Percentiles rank a stretch among this genome's conserved stretches.
Conservation (phyloP, 352 stramenopile genomes). For the Globisporangium apiculatum region DNA sequence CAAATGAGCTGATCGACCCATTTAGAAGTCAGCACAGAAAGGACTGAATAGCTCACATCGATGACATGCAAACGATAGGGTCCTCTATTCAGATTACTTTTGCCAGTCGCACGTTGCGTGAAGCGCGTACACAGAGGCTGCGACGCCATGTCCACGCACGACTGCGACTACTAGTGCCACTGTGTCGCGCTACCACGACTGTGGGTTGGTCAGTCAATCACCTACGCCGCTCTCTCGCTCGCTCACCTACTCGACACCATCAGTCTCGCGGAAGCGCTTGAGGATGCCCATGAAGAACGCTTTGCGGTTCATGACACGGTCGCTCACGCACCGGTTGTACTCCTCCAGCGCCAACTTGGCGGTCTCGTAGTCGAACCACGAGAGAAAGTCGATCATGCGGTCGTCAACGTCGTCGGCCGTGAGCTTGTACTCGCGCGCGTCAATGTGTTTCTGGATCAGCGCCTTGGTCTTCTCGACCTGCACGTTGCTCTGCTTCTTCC, state of each 20-base stretch:
- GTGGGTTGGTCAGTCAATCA: too few species aligned
- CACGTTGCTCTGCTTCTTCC: conserved; percentile 78
- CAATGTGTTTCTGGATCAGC: conserved; percentile 76
- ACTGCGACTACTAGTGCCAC: too few species aligned
- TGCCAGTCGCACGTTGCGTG: too few species aligned
- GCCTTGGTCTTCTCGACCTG: conserved; percentile 80
- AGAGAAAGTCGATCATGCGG: conserved; percentile 83
- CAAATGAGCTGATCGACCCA: neutral
- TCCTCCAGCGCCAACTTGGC: conserved; percentile 75
- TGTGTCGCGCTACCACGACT: too few species aligned
- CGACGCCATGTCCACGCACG: too few species aligned
- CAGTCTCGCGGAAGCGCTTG: conserved; percentile 80
- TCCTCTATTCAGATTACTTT: too few species aligned
- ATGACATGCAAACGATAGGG: too few species aligned
- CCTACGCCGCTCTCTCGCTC: conserved; percentile 4
- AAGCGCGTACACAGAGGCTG: too few species aligned
- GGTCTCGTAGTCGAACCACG: conserved; percentile 87
- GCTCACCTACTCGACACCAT: conserved; percentile 47
- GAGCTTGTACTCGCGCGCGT: conserved; percentile 63
- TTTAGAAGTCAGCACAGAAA: too few species aligned
- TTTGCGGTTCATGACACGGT: conserved; percentile 77
- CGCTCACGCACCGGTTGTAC: conserved; percentile 67
- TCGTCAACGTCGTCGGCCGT: conserved; percentile 76
- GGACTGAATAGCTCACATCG: too few species aligned
- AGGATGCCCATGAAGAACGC: conserved; percentile 88